Evolutionary conservation across 2,329 filamentous ascomycete species (phyloP), one percentile per base, ranked within the genome.

Genomic region (Fusarium begoniae): DNA sequence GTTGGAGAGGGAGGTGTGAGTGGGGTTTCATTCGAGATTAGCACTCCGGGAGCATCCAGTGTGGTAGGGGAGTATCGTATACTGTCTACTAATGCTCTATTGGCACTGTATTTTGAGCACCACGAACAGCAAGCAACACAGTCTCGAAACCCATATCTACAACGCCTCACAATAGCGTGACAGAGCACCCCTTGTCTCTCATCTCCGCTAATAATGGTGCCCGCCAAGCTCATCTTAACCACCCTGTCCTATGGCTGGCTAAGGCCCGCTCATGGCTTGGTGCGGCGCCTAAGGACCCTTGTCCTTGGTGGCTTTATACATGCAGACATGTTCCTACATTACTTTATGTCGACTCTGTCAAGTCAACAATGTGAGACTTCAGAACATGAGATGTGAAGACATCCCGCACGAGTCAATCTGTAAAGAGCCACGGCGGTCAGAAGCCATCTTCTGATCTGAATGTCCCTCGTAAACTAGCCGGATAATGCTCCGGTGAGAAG

Each of bases 11-110:
- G 73, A 77, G 79, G 83, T 83, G 80, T 85, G 84, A 79, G 82
- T 85, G 82, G 80, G 78, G 81, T 82, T 78, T 66, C 69, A 74
- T 70, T 79, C 79, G 81, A 85, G 83, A 85, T 86, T 85, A 85
- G 77, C 80, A 63, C 81, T 81, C 77, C 70, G 72, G 69, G 66
- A 73, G 68, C 75, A 78, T 80, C 66, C 45, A 70, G 68, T 44
- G 40, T 55, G 79, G 74, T 84, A 83, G 75, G 66, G 63, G 56
- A 63, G 55, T 58, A 79, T 76, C 79, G 53, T 53, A 40, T 51
- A 70, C 73, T 72, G 79, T 81, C 55, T 18, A 1, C 0, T 0
- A 0, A 1, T 3, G 0, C 1, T 0, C 0, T 0, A 7, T 5
- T 48, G 8, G 13, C 68, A 79, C 77, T 70, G 69, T 67, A 20